phyloP scores from a whole-genome alignment of 179 eudicot genomes.

The Spergularia azorica region DNA sequence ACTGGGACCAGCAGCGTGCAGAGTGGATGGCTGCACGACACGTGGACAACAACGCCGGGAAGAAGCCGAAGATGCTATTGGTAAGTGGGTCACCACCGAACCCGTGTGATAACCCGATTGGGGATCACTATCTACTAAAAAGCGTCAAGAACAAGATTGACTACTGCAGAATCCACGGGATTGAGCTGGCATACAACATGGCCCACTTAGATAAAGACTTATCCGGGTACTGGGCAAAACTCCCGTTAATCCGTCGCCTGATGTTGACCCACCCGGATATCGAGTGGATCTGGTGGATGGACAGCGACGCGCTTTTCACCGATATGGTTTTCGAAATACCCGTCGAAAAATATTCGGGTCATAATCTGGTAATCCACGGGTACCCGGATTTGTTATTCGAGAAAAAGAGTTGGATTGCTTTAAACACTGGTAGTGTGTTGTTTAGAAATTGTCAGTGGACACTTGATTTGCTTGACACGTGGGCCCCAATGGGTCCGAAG shows the following conservation, averaged over 20 bases:
- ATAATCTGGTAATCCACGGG: conserved; percentile 63
- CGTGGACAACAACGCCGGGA: neutral
- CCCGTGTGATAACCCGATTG: conserved; percentile 70
- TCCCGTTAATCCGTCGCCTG: conserved; percentile 50
- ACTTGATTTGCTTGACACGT: conserved; percentile 56
- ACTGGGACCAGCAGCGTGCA: conserved; percentile 45
- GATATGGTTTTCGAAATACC: conserved; percentile 70
- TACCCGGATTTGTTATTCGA: conserved; percentile 60
- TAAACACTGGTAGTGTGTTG: conserved; percentile 69
- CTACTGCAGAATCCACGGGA: conserved; percentile 60
- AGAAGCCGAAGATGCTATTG: conserved; percentile 49
- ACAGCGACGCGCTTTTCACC: conserved; percentile 70
- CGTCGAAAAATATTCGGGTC: conserved; percentile 41
- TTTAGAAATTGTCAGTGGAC: conserved; percentile 67
- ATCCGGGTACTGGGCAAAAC: conserved; percentile 66
- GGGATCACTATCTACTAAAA: conserved; percentile 65
- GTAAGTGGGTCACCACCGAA: conserved; percentile 68
- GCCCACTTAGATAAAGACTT: conserved; percentile 63
- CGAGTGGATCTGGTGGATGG: conserved; percentile 78
- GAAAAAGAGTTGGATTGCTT: conserved; percentile 59
- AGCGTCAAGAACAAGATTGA: conserved; percentile 66
- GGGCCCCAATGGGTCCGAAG: conserved; percentile 68
- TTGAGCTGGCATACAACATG: conserved; percentile 62
- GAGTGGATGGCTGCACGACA: conserved; percentile 32
- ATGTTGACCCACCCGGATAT: conserved; percentile 68